Conservation (phyloP, 2,329 filamentous ascomycete genomes). For the Neonectria magnoliae region DNA sequence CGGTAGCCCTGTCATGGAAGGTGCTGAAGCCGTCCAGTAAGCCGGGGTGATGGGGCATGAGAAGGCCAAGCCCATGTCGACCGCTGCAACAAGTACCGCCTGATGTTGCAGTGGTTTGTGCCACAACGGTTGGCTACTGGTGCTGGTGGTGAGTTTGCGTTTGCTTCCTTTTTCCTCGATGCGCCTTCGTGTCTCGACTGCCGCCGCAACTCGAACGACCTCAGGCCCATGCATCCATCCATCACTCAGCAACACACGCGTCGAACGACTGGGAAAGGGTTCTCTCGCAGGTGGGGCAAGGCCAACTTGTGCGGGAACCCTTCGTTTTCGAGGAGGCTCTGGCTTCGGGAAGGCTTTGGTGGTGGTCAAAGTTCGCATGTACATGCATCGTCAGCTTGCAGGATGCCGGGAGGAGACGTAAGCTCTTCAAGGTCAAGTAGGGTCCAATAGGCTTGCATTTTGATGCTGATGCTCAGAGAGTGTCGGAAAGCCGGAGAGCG, state of each 20-base stretch:
- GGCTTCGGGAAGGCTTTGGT: constrained; percentile 15
- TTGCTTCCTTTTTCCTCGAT: constrained; percentile 33
- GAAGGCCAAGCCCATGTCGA: constrained; percentile 16
- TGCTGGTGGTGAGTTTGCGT: constrained; percentile 25
- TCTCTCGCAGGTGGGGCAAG: constrained; percentile 31
- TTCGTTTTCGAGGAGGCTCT: background rate
- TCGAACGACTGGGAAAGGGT: constrained; percentile 17
- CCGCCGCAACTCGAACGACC: constrained; percentile 33
- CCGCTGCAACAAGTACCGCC: constrained; percentile 35
- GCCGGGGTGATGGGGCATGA: constrained; percentile 26
- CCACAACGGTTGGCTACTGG: constrained; percentile 36
- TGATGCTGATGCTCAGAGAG: background rate
- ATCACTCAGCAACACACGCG: constrained; percentile 19
- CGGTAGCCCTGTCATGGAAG: constrained; percentile 44
- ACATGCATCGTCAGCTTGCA: constrained; percentile 21
- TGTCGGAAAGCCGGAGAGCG: background rate
- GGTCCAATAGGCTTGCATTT: constrained; percentile 10
- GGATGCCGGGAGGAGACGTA: constrained; percentile 11
- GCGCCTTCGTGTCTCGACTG: constrained; percentile 36
- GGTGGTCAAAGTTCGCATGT: constrained; percentile 9
- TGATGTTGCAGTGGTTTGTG: constrained; percentile 33
- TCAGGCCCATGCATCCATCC: constrained; percentile 18
- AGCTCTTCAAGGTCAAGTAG: constrained; percentile 5
- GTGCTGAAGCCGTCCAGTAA: constrained; percentile 32
- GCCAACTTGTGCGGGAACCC: constrained; percentile 18